Evolutionary conservation across 257 asterid genomes (phyloP), one percentile per base, ranked within the genome.

Genomic region (Primulina eburnea): DNA sequence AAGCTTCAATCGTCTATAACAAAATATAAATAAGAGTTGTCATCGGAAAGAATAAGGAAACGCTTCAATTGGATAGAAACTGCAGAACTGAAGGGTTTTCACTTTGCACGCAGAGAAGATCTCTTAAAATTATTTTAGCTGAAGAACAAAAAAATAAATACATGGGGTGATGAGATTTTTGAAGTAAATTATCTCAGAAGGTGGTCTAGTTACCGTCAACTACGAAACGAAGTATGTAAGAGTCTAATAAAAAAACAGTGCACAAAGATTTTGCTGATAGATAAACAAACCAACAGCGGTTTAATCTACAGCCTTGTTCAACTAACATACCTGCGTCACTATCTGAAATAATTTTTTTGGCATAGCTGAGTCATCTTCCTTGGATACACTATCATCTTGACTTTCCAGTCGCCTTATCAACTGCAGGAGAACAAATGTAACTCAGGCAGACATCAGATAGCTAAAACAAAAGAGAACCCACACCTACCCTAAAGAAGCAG

Each of bases 321-420:
- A 57, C 62, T 30, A 14, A n/a, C 55, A 35, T 76, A 91, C 97
- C 96, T 89, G 95, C 38, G 89, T 77, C 82, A 91, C 81, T 65
- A 87, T 78, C 83, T 91, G 97, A 73, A 94, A 94, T 67, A 89
- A 81, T 85, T 89, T 92, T 83, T 88, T 84, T 70, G 95, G 92
- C 29, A 88, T 82, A 35, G 87, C 89, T 70, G 92, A 78, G 67
- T 85, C 85, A 67, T 86, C 98, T 64, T 90, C 89, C 16, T 83
- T 86, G 53, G 88, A 76, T 33, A 35, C 84, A 82, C 84, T 84
- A 71, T 86, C 95, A 60, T 88, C 89, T 69, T 70, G 92, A 76
- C 78, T 85, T 68, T 88, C 92, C 75, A 91, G 85, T 63, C 82
- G 89, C 73, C 99, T 86, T 65, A 91, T 88, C 86, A 94, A 87